Evolutionary conservation across 768 basidiomycete species (phyloP), one percentile per base, ranked within the genome.

Genomic region (Tubosaeta sp.): DNA sequence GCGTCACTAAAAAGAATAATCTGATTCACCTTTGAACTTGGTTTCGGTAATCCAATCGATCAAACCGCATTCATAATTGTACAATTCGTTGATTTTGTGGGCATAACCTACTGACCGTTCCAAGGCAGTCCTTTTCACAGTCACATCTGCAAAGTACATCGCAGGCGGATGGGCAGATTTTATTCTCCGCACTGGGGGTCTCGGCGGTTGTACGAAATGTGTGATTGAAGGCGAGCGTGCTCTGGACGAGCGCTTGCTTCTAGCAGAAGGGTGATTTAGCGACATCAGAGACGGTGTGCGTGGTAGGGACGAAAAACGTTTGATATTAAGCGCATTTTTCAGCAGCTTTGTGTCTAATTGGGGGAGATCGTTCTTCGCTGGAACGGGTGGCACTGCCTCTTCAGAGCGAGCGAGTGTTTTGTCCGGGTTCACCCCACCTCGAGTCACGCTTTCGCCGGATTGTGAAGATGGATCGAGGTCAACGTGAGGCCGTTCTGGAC

Each of bases 11-110:
- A 27, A n/a, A 41, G 4, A 16, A 54, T 25, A 26, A 43, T 42
- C 6, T 12, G 41, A 52, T 57, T 25, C 59, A 88, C 90, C 78
- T 76, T 77, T 76, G 49, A 73, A 69, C 57, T 70, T 79, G 50
- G 77, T 77, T 51, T 79, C 76, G 35, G 71, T 57, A 25, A 91
- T 69, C 92, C 92, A 95, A n/a, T 86, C 83, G 17, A 73, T 72
- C 48, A 94, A 70, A 31, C 91, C 90, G 59, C 86, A 86, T 60
- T 91, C 87, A 61, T 81, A 83, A 54, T 76, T 72, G 50, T 82
- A 81, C 17, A 95, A 67, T 64, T 93, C 89, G 61, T 91, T 90
- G 57, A 94, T 89, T 72, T 92, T 94, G 58, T 75, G 72, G 25
- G 87, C 85, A 59, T 94, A 95, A 34, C 83, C 80, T 22, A 71